Evolutionary conservation across 2,329 filamentous ascomycete species (phyloP).

Genomic region (Metarhizium anisopliae): DNA sequence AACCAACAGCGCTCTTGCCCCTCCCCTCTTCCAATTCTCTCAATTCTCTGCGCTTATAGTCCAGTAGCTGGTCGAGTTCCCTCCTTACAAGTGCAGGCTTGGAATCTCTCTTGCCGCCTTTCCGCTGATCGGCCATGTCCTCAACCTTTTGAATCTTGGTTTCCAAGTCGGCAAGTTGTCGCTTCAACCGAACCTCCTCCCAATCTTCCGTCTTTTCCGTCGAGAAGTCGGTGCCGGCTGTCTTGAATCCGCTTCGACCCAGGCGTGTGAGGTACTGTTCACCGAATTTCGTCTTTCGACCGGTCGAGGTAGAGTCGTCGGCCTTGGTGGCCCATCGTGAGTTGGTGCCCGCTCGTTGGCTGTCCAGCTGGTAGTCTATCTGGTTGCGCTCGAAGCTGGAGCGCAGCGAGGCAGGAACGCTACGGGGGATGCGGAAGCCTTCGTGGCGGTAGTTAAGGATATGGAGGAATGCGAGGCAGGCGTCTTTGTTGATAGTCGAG

Average conservation of each 20-base stretch:
- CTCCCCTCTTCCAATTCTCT: constrained; percentile 65
- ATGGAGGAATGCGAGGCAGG: constrained; percentile 87
- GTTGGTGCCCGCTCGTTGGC: constrained; percentile 51
- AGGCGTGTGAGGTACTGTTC: constrained; percentile 91
- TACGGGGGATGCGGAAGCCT: constrained; percentile 86
- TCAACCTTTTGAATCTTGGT: constrained; percentile 80
- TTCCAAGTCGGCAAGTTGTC: constrained; percentile 83
- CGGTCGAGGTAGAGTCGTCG: constrained; percentile 73
- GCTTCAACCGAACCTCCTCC: constrained; percentile 93
- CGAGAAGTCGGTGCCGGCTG: constrained; percentile 83
- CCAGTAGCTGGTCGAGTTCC: constrained; percentile 85
- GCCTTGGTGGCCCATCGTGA: constrained; percentile 72
- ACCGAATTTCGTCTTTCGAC: constrained; percentile 93
- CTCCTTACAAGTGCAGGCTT: constrained; percentile 90
- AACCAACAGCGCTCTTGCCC: constrained; percentile 59
- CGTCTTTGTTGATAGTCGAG: constrained; percentile 85
- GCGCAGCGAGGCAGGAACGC: constrained; percentile 82
- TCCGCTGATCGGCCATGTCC: constrained; percentile 56
- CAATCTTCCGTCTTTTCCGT: constrained; percentile 84
- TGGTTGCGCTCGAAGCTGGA: constrained; percentile 90
- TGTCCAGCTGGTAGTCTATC: constrained; percentile 91
- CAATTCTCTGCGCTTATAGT: constrained; percentile 82
- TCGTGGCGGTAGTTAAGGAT: constrained; percentile 95
- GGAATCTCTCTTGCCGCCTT: constrained; percentile 57
- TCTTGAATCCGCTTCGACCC: constrained; percentile 72